Base-by-base conservation (phyloP, 805 yeast species). In the Saccharomycopsis synnaedendra region DNA sequence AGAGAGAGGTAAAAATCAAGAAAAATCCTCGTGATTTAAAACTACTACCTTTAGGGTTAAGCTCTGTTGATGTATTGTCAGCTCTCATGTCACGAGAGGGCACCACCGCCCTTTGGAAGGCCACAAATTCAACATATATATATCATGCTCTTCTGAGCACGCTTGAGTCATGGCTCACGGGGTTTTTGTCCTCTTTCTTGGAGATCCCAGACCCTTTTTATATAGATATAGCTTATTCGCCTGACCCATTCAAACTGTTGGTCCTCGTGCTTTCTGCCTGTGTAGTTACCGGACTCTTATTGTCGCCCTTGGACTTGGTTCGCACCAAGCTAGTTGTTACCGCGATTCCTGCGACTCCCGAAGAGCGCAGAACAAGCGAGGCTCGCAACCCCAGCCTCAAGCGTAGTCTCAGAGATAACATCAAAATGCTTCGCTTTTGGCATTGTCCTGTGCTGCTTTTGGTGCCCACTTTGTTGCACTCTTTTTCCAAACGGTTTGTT, bases 111-210 rank as follows among this genome's bases (percentile, higher is more conserved):
- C 62, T 82, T 6, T 79, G 85, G 69, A 72, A 85, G 57, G 86
- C 88, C 7, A 73, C 80, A 39, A 82, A 85, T 59, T 82, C 95
- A 3, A 73, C 95, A 0, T 90, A 88, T 57, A 70, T 93, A 19
- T 74, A 83, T 59, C 82, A 75, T 46, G 83, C 95, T 0, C 67
- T 87, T 19, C 76, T 82, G 2, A 76, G 79, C 43, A 83, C 95
- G 0, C 66, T 88, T 42, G 90, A 85, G 58, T 86, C 96, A 1
- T 89, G 97, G 97, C 70, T 88, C 43, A 83, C 94, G 0, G 96
- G 96, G 3, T 76, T 89, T 53, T 60, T 88, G 5, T 80, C 96
- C 4, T 93, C 96, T 2, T 66, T 85, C 42, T 62, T 85, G 45
- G 82, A 84, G 19, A 76, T 87, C 32, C 95, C 96, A 0, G 97